A percentile compares a stretch with the other conserved stretches of the same genome.
Evolutionary conservation across 768 basidiomycete genomes (phyloP).

Genomic region (Sutorius australiensis): DNA sequence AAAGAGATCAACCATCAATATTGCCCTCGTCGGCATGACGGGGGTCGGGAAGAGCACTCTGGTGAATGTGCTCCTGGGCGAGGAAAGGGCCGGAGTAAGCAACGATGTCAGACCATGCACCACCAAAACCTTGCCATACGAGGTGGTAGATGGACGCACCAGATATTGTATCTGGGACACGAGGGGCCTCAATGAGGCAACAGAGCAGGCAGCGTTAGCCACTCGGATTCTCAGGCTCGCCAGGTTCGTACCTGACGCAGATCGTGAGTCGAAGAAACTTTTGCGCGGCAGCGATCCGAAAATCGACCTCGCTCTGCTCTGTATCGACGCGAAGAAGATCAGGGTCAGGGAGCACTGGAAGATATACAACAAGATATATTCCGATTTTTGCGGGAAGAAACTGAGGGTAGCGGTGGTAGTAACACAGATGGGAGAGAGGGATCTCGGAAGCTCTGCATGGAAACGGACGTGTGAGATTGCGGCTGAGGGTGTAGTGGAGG

Average conservation of each 20-base stretch:
- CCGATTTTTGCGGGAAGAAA: constrained; percentile 11
- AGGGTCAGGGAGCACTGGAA: constrained; percentile 14
- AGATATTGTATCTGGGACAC: constrained; percentile 24
- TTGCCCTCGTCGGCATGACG: constrained; percentile 23
- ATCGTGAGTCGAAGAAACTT: constrained; percentile 15
- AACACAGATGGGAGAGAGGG: constrained; percentile 9
- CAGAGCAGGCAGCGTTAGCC: not conserved
- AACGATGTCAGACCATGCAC: constrained; percentile 24
- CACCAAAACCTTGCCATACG: not conserved
- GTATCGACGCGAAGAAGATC: constrained; percentile 21
- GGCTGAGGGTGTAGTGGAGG: constrained; percentile 6
- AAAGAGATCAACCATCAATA: constrained; percentile 6
- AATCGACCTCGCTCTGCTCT: constrained; percentile 20
- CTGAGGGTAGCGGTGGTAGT: constrained; percentile 17
- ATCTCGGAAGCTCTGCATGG: constrained; percentile 11
- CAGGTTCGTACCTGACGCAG: constrained; percentile 12
- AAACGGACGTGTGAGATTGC: constrained; percentile 10
- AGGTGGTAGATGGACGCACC: constrained; percentile 2
- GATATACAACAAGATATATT: constrained; percentile 17
- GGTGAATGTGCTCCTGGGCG: constrained; percentile 23
- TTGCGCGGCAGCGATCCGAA: constrained; percentile 10
- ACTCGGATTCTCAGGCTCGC: not conserved
- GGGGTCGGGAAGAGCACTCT: constrained; percentile 28
- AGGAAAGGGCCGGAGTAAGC: constrained; percentile 8
- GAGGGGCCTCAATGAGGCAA: constrained; percentile 23